Percentiles rank a stretch among this genome's conserved stretches.
Evolutionary conservation across 106 monocot species (phyloP).

Genomic region (Agapanthus africanus): DNA sequence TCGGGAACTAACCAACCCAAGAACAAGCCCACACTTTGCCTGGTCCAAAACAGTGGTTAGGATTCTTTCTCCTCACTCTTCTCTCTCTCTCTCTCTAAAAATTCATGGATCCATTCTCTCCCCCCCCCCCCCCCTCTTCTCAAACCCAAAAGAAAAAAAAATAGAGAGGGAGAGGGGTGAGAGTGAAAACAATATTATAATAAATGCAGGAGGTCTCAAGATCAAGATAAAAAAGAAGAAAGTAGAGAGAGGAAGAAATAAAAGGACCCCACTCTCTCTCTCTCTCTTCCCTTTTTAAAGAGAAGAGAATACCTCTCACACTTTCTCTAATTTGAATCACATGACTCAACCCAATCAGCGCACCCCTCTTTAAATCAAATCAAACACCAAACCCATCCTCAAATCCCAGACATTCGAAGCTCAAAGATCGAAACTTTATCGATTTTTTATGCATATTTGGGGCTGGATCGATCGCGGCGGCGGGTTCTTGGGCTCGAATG

Average conservation of each 20-base stretch:
- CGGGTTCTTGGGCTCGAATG: slow-evolving; percentile 18
- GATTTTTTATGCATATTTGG: too few relatives aligned
- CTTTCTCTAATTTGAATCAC: not conserved
- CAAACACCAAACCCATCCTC: not conserved
- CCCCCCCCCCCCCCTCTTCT: too few relatives aligned
- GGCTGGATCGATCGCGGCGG: slow-evolving; percentile 12
- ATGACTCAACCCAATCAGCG: slow-evolving; percentile 8
- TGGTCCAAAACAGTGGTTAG: too few relatives aligned
- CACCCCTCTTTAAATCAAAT: not conserved
- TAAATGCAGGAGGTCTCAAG: slow-evolving; percentile 3
- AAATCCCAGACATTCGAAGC: too few relatives aligned
- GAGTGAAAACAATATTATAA: not conserved
- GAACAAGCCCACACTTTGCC: too few relatives aligned
- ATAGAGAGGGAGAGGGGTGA: not conserved
- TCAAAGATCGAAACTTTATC: too few relatives aligned
- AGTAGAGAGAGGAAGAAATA: not conserved
- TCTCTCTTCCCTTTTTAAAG: not conserved
- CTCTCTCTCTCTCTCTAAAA: not conserved
- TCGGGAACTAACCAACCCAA: too few relatives aligned
- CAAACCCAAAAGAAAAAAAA: not conserved
- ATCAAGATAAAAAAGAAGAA: not conserved
- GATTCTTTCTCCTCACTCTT: not conserved
- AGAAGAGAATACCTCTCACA: not conserved
- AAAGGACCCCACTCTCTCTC: not conserved
- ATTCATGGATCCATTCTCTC: too few relatives aligned